phyloP scores from a whole-genome alignment of 768 basidiomycete genomes.

The Boletellus ananiceps region DNA sequence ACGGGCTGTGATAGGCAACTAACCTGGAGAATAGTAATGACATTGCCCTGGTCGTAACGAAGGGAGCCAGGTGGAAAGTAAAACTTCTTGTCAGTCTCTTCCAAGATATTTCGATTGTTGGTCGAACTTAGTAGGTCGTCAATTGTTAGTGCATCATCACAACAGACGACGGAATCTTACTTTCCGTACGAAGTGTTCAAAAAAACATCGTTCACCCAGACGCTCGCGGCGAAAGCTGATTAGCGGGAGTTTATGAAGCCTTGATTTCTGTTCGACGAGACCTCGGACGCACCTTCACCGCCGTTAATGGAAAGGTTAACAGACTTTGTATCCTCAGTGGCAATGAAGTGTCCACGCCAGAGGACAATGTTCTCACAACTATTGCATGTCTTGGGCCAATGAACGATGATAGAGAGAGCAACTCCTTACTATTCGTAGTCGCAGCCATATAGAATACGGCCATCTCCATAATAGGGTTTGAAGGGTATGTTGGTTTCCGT shows the following conservation, averaged over 20 bases:
- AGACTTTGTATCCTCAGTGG: slow-evolving; percentile 54
- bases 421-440: slow-evolving; percentile 76
- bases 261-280: background rate
- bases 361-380: slow-evolving; percentile 82
- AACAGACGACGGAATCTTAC: slow-evolving; percentile 35
- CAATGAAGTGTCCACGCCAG: slow-evolving; percentile 78
- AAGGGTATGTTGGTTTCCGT: slow-evolving; percentile 70
- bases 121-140: slow-evolving; percentile 42
- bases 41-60: slow-evolving; percentile 53
- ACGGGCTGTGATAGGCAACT: slow-evolving; percentile 4
- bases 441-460: slow-evolving; percentile 76
- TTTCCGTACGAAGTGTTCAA: slow-evolving; percentile 71
- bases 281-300: slow-evolving; percentile 51
- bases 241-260: background rate
- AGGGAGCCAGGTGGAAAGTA: slow-evolving; percentile 56
- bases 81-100: slow-evolving; percentile 67
- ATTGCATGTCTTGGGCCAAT: background rate
- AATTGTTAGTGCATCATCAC: background rate
- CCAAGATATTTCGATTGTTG: slow-evolving; percentile 54
- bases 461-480: slow-evolving; percentile 69
- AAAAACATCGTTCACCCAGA: slow-evolving; percentile 75
- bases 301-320: slow-evolving; percentile 79
- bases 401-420: slow-evolving; percentile 3
- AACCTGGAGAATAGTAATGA: slow-evolving; percentile 75
- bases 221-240: slow-evolving; percentile 71